Conservation (phyloP, 2,329 filamentous ascomycete species). For the Parastagonospora nodorum region DNA sequence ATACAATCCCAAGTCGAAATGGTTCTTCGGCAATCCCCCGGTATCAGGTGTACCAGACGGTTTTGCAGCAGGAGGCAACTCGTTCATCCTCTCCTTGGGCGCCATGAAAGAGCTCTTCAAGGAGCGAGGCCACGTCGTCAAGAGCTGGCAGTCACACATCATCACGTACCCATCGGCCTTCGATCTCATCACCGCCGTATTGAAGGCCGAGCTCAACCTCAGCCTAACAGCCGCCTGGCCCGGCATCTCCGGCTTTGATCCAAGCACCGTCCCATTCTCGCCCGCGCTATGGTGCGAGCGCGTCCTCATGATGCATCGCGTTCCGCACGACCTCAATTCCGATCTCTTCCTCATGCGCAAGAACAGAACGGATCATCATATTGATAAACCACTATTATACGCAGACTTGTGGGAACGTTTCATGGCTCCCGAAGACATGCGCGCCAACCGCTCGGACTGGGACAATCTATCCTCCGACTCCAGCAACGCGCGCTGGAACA, state of each 20-base stretch:
- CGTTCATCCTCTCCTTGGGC: constrained; percentile 57
- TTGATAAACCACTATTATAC: constrained; percentile 24
- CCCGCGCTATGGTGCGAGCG: constrained; percentile 51
- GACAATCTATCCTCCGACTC: constrained; percentile 39
- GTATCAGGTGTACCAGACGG: constrained; percentile 39
- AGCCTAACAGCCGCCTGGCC: constrained; percentile 55
- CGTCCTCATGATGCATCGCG: constrained; percentile 49
- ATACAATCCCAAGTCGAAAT: constrained; percentile 54
- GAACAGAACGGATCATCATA: constrained; percentile 23
- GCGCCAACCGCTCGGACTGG: constrained; percentile 34
- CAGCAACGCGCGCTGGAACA: constrained; percentile 39
- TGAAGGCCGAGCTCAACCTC: constrained; percentile 52
- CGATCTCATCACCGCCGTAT: constrained; percentile 55
- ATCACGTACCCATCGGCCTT: constrained; percentile 56
- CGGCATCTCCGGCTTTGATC: constrained; percentile 33
- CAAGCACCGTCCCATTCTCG: constrained; percentile 46
- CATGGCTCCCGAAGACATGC: constrained; percentile 32
- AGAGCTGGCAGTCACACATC: constrained; percentile 54
- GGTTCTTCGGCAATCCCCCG: constrained; percentile 57
- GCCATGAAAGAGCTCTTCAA: constrained; percentile 52
- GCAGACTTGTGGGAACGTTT: constrained; percentile 37
- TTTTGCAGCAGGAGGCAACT: constrained; percentile 60
- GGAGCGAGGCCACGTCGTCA: constrained; percentile 49
- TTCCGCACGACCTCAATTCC: constrained; percentile 50
- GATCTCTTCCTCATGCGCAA: constrained; percentile 55